Percentiles rank a stretch among this genome's conserved stretches.
These are phyloP conservation scores for Lophiotrema nucula DNA, from an alignment of 495 filamentous ascomycete genomes.

Conservation along the genomic window DNA sequence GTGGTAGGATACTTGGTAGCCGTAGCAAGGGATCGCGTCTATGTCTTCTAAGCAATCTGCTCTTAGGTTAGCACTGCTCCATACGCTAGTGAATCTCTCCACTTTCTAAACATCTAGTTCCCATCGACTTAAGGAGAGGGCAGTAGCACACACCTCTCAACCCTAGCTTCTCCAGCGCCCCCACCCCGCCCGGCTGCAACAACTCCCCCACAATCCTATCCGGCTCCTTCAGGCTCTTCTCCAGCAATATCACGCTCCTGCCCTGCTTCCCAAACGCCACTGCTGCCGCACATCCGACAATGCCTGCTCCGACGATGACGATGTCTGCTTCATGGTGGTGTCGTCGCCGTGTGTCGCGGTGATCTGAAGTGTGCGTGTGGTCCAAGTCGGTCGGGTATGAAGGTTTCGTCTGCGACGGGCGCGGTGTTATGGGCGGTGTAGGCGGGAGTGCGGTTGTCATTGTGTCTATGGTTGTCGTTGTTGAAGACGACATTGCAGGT, in stretches of 20 bases:
- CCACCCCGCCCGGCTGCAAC: slow-evolving; percentile 86
- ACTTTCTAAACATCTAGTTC: too few species aligned
- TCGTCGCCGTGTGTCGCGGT: slow-evolving; percentile 35
- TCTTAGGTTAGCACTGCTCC: neutral
- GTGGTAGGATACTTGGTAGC: slow-evolving; percentile 86
- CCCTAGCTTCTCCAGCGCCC: slow-evolving; percentile 77
- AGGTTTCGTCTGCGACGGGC: neutral
- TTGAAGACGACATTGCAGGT: slow-evolving; percentile 25
- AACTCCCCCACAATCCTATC: slow-evolving; percentile 96
- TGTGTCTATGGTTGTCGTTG: slow-evolving; percentile 14
- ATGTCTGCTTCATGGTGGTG: slow-evolving; percentile 60
- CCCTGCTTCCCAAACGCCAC: slow-evolving; percentile 79
- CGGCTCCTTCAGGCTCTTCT: slow-evolving; percentile 85
- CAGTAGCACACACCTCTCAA: slow-evolving; percentile 45
- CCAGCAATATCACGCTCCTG: slow-evolving; percentile 85
- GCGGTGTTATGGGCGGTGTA: neutral
- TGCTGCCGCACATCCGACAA: slow-evolving; percentile 86
- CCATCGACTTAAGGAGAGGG: too few species aligned
- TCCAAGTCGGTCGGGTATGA: neutral
- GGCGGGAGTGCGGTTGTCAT: neutral
- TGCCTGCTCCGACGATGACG: slow-evolving; percentile 84
- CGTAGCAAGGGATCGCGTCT: slow-evolving; percentile 75
- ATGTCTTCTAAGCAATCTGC: slow-evolving; percentile 81
- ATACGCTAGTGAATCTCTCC: neutral
- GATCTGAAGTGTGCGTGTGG: slow-evolving; percentile 10